A percentile compares a stretch with the other conserved stretches of the same genome.
These are phyloP conservation scores for Seminavis robusta DNA, from an alignment of 108 stramenopile genomes.

Conservation along the genomic window DNA sequence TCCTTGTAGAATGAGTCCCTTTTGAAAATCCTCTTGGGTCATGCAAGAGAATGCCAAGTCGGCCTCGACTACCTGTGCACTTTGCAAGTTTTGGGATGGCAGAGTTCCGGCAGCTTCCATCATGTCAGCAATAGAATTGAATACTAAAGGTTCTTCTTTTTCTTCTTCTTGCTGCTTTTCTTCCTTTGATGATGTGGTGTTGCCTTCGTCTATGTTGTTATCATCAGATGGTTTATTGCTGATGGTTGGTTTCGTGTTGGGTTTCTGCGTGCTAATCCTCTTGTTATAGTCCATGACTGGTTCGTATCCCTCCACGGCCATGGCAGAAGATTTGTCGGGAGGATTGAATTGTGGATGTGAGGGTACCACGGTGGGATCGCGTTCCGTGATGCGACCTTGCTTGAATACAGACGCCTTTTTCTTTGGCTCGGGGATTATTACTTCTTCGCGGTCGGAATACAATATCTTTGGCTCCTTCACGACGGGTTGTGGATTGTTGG, in stretches of 20 bases:
- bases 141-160: conserved; percentile 8
- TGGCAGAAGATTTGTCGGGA: too few species aligned
- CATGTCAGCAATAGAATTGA: conserved; percentile 21
- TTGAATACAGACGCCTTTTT: too few species aligned
- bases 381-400: too few species aligned
- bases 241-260: not conserved
- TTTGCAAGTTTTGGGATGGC: conserved; percentile 7
- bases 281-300: too few species aligned
- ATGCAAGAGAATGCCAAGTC: conserved; percentile 44
- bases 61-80: conserved; percentile 31
- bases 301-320: too few species aligned
- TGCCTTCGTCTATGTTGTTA: not conserved
- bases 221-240: not conserved
- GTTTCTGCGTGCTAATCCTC: too few species aligned
- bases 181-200: too few species aligned
- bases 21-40: conserved; percentile 35
- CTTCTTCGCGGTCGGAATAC: too few species aligned
- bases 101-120: conserved; percentile 24
- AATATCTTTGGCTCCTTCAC: too few species aligned
- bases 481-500: not conserved
- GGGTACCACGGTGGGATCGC: too few species aligned
- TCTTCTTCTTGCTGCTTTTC: not conserved
- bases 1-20: conserved; percentile 10
- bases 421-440: too few species aligned
- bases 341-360: too few species aligned